Evolutionary conservation across 352 stramenopile species (phyloP), one percentile per base, ranked within the genome.

Genomic region (Elongisporangium undulatum): DNA sequence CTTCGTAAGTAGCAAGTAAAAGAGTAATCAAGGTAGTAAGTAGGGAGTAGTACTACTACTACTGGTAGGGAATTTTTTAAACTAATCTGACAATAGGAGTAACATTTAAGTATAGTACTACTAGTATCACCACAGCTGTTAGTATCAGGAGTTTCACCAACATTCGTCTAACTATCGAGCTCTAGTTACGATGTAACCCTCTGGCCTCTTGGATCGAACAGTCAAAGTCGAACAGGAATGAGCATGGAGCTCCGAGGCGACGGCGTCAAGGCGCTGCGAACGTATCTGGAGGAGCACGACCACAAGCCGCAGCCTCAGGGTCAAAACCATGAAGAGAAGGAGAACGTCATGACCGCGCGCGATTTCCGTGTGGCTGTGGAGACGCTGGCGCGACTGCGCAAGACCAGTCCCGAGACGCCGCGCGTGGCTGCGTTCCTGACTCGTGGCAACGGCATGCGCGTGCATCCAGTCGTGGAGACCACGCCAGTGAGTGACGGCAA

Each of bases 321-420:
- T 51, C 53, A 64, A 1, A 20, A 57, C 0, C 53, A 23, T 17
- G 39, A 21, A 15, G 48, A 68, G 16, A 19, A 53, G 10, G 61
- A 64, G 29, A 23, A 66, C 15, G 55, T 19, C 39, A 26, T 79
- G 19, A 59, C 51, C 4, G 57, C 53, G 13, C 15, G 12, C 1
- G 69, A 81, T n/a, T 53, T 77, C 8, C 66, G 69, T 21, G 61
- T 68, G 24, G 55, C 66, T 12, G 60, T 58, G 54, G 58, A 39
- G 24, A 20, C 75, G 20, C 38, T 81, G 49, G 2, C 51, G 5
- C 56, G 69, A 19, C 63, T 74, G 20, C 45, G 69, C 29, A 39
- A 41, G 7, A 55, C 48, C 3, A 67, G 75, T 26, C 51, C 69
- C 12, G 49, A 57, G 19, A 70, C 61, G 2, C 69, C 72, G 1